Evolutionary conservation across 2,329 filamentous ascomycete genomes (phyloP), one percentile per base, ranked within the genome.

Genomic region (Endothia cerciana): DNA sequence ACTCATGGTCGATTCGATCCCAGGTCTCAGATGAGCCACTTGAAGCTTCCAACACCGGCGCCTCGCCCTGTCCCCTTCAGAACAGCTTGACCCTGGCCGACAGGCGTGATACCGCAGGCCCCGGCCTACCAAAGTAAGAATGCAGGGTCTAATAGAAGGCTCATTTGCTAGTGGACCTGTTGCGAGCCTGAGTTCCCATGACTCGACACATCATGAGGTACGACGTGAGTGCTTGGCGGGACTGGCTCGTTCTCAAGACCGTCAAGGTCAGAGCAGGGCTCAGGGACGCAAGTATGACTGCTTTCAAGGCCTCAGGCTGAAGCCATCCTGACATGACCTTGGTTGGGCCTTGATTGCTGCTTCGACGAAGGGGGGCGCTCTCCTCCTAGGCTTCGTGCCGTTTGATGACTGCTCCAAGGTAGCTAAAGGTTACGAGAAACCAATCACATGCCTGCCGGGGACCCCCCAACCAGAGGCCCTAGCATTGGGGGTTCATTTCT

Each of bases 1-100:
- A 40, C 83, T 77, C 82, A 86, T 86, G 38, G 49, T 41, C 33
- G 55, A 51, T 28, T 13, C 70, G 55, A 60, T 43, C 3, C 10
- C 45, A 28, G 33, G 4, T 19, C 25, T 38, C 4, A 8, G 53
- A 1, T 53, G 25, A 19, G n/a, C 7, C 15, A 13, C 33, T 10
- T 36, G 33, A 10, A 36, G 33, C 33, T 36, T 36, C 33, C 33
- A 36, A 36, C 6, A 5, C 33, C 33, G 33, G 33, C 33, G 33
- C 10, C 33, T 36, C 33, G 33, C 33, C 33, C 33, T 36, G 10
- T 5, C 10, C 10, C 33, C n/a, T n/a, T n/a, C n/a, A n/a, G n/a
- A n/a, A n/a, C n/a, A n/a, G n/a, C n/a, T n/a, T n/a, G n/a, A n/a
- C n/a, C n/a, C n/a, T n/a, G n/a, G n/a, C n/a, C n/a, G n/a, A n/a